These are phyloP conservation scores for Candida gorgasii DNA, from an alignment of 805 yeast species.

Conservation along the genomic window DNA sequence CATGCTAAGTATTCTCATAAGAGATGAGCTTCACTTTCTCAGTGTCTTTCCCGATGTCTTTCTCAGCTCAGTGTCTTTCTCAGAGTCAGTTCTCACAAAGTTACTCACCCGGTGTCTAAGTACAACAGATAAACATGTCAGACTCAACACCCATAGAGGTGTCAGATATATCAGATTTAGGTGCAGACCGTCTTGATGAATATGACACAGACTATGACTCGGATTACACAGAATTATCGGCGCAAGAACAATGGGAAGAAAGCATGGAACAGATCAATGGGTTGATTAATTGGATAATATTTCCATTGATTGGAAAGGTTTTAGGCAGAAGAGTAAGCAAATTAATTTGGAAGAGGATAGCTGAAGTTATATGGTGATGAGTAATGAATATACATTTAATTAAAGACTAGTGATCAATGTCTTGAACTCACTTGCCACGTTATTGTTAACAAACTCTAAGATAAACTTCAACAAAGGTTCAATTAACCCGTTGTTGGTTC, in stretches of 20 bases:
- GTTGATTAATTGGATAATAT: conserved; percentile 57
- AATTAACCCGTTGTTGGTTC: conserved; percentile 36
- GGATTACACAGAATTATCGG: conserved; percentile 34
- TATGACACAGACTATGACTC: conserved; percentile 14
- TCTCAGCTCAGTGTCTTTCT: too few relatives aligned
- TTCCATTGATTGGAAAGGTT: conserved; percentile 68
- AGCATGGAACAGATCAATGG: conserved; percentile 59
- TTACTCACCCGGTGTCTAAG: too few relatives aligned
- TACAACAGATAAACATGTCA: neutral
- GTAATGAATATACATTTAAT: conserved; percentile 1
- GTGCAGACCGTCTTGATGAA: conserved; percentile 3
- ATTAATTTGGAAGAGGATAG: conserved; percentile 36
- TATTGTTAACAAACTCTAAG: conserved; percentile 31
- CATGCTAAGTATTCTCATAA: conserved; percentile 2
- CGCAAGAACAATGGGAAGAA: conserved; percentile 76
- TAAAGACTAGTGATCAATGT: conserved; percentile 23
- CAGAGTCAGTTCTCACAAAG: too few relatives aligned
- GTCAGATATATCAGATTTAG: neutral
- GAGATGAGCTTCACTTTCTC: conserved; percentile 1
- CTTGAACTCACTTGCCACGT: conserved; percentile 30
- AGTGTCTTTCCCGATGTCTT: too few relatives aligned
- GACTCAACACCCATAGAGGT: neutral
- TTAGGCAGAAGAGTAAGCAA: conserved; percentile 63
- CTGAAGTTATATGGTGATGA: conserved; percentile 14
- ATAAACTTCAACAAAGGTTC: conserved; percentile 39